Evolutionary conservation across 352 stramenopile species (phyloP), one percentile per base, ranked within the genome.

Genomic region (Phytophthora parvispora): DNA sequence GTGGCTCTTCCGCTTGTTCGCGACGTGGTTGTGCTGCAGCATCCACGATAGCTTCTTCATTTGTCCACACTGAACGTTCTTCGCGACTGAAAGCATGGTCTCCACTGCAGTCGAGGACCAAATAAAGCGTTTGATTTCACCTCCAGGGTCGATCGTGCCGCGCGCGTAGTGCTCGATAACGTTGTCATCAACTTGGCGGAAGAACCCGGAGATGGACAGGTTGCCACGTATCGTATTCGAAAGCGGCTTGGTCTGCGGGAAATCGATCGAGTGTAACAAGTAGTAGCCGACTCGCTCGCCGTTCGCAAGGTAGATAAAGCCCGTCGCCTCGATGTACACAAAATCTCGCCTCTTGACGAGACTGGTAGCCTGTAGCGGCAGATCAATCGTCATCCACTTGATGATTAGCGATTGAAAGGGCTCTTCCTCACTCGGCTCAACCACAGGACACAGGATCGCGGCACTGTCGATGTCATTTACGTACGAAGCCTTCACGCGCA

Each of bases 21-120:
- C 31, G 9, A 48, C 66, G 22, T 67, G 50, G 28, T 27, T 48
- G 6, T 60, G 52, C 28, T 74, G 60, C 8, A 75, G 18, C 54
- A 70, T 62, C 78, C 81, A 89, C 51, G 75, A 64, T 15, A 88
- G 65, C 55, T 88, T 90, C 53, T 83, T 82, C 77, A 86, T 81
- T n/a, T 84, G 74, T 2, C 71, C 75, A 53, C 77, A 90, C 32
- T 83, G 61, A 24, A 81, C 72, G 67, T 77, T 74, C 6, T 69
- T 64, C 2, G 59, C 70, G 2, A 60, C 43, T 1, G 78, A 74
- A n/a, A 85, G 38, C 32, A 89, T 53, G 1, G 53, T 49, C 13
- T 83, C 64, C 10, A 65, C 59, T 5, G 50, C 60, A 3, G 75
- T 72, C 25, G 57, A 67, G 12, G 73, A 56, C 3, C 58, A 58